Evolutionary conservation across 768 basidiomycete genomes (phyloP).

Genomic region (Suillus alpinus): DNA sequence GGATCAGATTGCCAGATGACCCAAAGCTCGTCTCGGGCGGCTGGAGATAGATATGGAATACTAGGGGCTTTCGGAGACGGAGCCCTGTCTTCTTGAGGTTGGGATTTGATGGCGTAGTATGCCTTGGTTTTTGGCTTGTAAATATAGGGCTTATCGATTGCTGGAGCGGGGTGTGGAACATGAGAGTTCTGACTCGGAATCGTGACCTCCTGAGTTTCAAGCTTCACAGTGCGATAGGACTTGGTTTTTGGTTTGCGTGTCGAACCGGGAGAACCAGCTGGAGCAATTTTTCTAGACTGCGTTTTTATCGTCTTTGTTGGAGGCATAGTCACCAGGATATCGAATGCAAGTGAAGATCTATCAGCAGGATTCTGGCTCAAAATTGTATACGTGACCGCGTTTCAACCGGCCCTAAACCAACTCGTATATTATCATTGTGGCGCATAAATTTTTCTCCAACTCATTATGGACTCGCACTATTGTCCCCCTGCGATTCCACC

Average conservation of each 20-base stretch:
- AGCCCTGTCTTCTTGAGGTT: not conserved
- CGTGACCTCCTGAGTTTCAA: not conserved
- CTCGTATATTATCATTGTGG: not conserved
- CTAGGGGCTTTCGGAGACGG: not conserved
- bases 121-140: not conserved
- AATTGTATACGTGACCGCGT: not conserved
- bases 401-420: not conserved
- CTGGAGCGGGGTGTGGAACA: not conserved
- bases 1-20: constrained; percentile 26
- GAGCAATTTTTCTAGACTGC: too few species aligned
- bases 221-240: too few species aligned
- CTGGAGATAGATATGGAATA: not conserved
- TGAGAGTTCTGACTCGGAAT: not conserved
- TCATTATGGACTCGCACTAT: constrained; percentile 37
- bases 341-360: not conserved
- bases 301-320: not conserved
- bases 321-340: not conserved
- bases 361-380: too few species aligned
- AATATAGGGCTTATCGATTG: not conserved
- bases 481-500: constrained; percentile 30
- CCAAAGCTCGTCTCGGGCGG: constrained; percentile 25
- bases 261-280: too few species aligned
- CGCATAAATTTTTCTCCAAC: constrained; percentile 10
- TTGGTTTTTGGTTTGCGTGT: too few species aligned
- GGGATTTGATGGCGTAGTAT: not conserved